Conservation (phyloP, 139 green algal genomes). For the Spirogloea muscicola region DNA sequence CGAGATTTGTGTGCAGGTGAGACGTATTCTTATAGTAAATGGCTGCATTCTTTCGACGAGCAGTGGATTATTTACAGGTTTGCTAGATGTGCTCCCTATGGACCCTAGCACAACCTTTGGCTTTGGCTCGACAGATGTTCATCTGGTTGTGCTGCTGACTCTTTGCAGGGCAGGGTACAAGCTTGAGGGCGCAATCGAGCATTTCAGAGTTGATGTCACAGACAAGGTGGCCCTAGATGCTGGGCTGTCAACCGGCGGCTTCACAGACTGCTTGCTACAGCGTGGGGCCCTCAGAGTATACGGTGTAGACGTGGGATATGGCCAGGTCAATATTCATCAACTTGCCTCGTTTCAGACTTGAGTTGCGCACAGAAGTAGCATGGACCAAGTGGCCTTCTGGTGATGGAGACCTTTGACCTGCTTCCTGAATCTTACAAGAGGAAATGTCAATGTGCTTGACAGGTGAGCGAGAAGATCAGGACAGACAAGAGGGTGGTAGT, state of each 20-base stretch:
- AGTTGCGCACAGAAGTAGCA: no score
- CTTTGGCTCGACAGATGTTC: neutral
- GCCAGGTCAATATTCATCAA: constrained; percentile 59
- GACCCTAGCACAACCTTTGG: constrained; percentile 2
- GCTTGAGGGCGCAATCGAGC: constrained; percentile 82
- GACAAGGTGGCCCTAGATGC: constrained; percentile 76
- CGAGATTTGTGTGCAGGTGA: constrained; percentile 80
- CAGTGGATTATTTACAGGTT: neutral
- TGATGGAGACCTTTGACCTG: no score
- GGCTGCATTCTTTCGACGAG: neutral
- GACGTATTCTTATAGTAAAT: constrained; percentile 10
- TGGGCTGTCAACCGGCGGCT: constrained; percentile 92
- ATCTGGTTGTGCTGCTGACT: neutral
- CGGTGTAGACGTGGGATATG: constrained; percentile 93
- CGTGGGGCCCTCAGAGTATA: constrained; percentile 71
- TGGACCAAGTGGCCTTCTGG: no score
- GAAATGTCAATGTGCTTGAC: no score
- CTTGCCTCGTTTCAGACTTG: no score
- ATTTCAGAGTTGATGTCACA: constrained; percentile 73
- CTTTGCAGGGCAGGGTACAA: constrained; percentile 76
- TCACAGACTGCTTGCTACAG: constrained; percentile 96
- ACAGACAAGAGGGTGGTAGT: constrained; percentile 71
- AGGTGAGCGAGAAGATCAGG: constrained; percentile 82
- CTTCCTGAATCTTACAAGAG: no score
- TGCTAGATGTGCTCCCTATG: neutral